Evolutionary conservation across 768 basidiomycete species (phyloP).

Genomic region (Mrakia gelida): DNA sequence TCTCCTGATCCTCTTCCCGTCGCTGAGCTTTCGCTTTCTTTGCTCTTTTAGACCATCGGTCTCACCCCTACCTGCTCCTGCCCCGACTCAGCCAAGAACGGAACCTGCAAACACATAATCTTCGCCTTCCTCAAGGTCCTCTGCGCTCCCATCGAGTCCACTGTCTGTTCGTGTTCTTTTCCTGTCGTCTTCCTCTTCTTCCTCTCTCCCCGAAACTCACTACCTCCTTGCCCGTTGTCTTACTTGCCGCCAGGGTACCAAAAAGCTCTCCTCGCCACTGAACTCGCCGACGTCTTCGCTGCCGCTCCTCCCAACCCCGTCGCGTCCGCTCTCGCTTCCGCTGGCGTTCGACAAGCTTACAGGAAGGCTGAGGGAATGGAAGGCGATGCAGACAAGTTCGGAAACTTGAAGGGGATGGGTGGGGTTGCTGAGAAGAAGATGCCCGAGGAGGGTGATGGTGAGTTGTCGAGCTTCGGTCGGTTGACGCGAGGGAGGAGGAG

Average conservation of each 20-base stretch:
- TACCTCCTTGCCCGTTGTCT: neutral
- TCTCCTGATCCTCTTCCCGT: neutral
- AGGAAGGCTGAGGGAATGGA: conserved; percentile 17
- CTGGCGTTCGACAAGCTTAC: neutral
- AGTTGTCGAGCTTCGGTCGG: neutral
- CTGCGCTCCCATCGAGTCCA: neutral
- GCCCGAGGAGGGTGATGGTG: conserved; percentile 22
- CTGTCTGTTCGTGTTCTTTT: neutral
- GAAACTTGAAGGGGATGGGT: neutral
- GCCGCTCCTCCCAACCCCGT: conserved; percentile 15
- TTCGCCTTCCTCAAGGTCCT: conserved; percentile 27
- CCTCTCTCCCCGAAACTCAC: neutral
- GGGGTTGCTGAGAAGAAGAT: conserved; percentile 16
- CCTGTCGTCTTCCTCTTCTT: neutral
- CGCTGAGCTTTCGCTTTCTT: too few species aligned
- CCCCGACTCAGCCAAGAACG: conserved; percentile 22
- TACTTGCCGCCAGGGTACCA: conserved; percentile 15
- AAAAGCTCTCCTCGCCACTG: conserved; percentile 14
- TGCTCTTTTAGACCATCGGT: neutral
- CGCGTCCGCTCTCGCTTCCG: conserved; percentile 1
- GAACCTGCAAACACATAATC: conserved; percentile 29
- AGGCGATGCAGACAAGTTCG: conserved; percentile 7
- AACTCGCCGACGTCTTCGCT: conserved; percentile 18
- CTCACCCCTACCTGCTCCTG: conserved; percentile 20
- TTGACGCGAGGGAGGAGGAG: neutral